Evolutionary conservation across 208 protist species (phyloP).

Genomic region (Trichomonas vaginalis): DNA sequence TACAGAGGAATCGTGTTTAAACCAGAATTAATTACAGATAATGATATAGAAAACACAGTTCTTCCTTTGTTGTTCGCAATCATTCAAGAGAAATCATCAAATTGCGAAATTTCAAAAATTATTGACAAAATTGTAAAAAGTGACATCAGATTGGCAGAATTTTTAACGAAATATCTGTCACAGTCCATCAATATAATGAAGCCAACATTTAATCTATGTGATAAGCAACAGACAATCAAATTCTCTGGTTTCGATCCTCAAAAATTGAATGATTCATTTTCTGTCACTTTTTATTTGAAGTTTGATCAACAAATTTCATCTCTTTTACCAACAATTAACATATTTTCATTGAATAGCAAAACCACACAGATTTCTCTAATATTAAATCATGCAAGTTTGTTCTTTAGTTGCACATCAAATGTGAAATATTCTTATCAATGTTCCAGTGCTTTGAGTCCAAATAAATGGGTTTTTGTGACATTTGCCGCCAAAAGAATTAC

Average conservation of each 20-base stretch:
- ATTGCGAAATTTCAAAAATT: background rate
- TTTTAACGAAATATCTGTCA: background rate
- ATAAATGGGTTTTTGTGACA: background rate
- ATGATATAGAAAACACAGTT: background rate
- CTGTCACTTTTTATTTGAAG: background rate
- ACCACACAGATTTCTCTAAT: background rate
- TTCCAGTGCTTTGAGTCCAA: background rate
- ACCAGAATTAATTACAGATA: background rate
- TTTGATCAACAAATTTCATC: background rate
- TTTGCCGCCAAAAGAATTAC: background rate
- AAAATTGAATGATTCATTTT: background rate
- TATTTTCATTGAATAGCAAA: background rate
- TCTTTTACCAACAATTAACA: background rate
- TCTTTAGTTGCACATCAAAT: background rate
- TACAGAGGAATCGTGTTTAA: background rate
- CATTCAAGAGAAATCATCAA: background rate
- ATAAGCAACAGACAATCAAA: background rate
- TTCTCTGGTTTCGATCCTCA: background rate
- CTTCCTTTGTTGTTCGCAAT: background rate
- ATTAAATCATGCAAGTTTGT: background rate
- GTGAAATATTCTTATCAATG: background rate
- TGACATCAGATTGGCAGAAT: background rate
- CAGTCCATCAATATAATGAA: background rate
- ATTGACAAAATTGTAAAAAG: background rate
- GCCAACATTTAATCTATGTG: background rate